Evolutionary conservation across 129 eudicot genomes (phyloP).

Genomic region (Helianthus annuus): HanXRQr2.0-SUNRISE NC_035447.2:17790125-17790624

Average conservation of each 20-base stretch:
- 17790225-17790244: background rate
- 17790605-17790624: conserved; percentile 55
- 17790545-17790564: conserved; percentile 72
- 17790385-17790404: background rate
- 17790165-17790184: conserved; percentile 18
- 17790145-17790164: conserved; percentile 17
- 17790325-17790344: background rate
- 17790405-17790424: background rate
- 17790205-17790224: background rate
- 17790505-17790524: background rate
- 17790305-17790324: background rate
- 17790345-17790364: background rate
- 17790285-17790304: background rate
- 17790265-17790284: background rate
- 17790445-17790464: background rate
- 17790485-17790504: background rate
- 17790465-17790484: background rate
- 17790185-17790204: conserved; percentile 9
- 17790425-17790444: background rate
- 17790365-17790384: background rate
- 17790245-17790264: background rate
- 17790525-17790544: conserved; percentile 62
- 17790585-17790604: conserved; percentile 76
- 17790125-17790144: conserved; percentile 12
- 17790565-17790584: conserved; percentile 76